Evolutionary conservation across 495 filamentous ascomycete species (phyloP), one percentile per base, ranked within the genome.

Genomic region (Xylaria telfairii): DNA sequence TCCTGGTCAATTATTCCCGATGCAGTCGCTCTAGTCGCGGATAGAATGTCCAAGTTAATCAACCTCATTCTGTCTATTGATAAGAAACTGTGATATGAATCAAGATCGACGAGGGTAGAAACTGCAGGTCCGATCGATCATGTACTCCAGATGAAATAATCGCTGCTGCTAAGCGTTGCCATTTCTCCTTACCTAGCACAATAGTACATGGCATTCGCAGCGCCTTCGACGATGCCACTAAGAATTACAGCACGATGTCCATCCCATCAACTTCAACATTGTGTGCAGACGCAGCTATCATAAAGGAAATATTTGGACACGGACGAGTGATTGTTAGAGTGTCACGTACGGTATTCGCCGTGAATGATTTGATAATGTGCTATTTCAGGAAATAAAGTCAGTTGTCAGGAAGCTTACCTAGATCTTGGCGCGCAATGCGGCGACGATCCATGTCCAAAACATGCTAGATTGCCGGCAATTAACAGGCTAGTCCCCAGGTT

Each of bases 351-450:
- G 32, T n/a, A 21, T 37, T 59, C 32, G 30, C 19, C 59, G 21
- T 62, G n/a, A 39, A 62, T 41, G 37, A 49, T 65, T 54, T 66
- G 64, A 53, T 17, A 24, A 24, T 26, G 47, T 53, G 47, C 47
- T 66, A 66, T 66, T 66, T 54, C 54, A 54, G 21, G 64, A 66
- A 65, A 41, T 66, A n/a, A 66, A n/a, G 34, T n/a, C 21, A 44
- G 21, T 28, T 21, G 12, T 62, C 56, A 65, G 46, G 30, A 28
- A 65, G 46, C 42, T 51, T 24, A 51, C 28, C 37, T 24, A 9
- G 1, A 30, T 65, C 62, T 53, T 66, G 21, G 47, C 64, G 47
- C 47, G 47, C 47, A 28, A 32, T 21, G 30, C 30, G 49, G 37
- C 32, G 32, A n/a, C 42, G 30, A 51, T 54, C 46, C 1, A 34